Conservation (phyloP, 1,284 basidiomycete genomes). For the Polyporus tsugae region DNA sequence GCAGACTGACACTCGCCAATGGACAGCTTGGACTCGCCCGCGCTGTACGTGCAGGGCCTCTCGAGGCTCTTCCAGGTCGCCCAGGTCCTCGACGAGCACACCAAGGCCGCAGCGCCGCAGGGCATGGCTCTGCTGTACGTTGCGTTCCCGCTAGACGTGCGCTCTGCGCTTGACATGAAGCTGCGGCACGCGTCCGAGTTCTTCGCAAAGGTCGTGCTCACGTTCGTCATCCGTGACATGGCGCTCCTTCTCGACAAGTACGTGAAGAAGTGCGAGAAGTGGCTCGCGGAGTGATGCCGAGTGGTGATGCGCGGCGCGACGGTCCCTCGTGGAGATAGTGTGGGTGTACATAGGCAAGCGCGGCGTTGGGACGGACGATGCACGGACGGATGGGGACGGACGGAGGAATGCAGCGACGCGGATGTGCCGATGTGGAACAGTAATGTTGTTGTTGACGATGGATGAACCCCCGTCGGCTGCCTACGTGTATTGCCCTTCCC, state of each 20-base stretch:
- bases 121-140: slow-evolving; percentile 76
- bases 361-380: background rate
- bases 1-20: slow-evolving; percentile 28
- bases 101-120: slow-evolving; percentile 72
- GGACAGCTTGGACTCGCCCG: slow-evolving; percentile 85
- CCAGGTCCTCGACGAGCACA: slow-evolving; percentile 90
- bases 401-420: background rate
- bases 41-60: slow-evolving; percentile 85
- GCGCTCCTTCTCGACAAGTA: slow-evolving; percentile 91
- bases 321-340: background rate
- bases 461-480: slow-evolving; percentile 9
- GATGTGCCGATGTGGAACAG: background rate
- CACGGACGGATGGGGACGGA: slow-evolving; percentile 7
- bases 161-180: slow-evolving; percentile 73
- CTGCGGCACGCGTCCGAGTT: slow-evolving; percentile 89
- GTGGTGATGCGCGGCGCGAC: background rate
- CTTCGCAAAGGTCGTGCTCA: slow-evolving; percentile 88
- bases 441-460: slow-evolving; percentile 3
- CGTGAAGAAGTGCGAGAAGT: slow-evolving; percentile 89
- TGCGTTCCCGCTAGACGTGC: slow-evolving; percentile 71
- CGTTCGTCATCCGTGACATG: slow-evolving; percentile 89
- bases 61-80: slow-evolving; percentile 77
- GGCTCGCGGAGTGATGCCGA: slow-evolving; percentile 71
- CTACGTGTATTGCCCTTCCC: slow-evolving; percentile 4
- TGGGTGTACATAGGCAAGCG: background rate